These are phyloP conservation scores for Acanthamoeba lenticulata DNA, from an alignment of 208 protist genomes.

Conservation along the genomic window DNA sequence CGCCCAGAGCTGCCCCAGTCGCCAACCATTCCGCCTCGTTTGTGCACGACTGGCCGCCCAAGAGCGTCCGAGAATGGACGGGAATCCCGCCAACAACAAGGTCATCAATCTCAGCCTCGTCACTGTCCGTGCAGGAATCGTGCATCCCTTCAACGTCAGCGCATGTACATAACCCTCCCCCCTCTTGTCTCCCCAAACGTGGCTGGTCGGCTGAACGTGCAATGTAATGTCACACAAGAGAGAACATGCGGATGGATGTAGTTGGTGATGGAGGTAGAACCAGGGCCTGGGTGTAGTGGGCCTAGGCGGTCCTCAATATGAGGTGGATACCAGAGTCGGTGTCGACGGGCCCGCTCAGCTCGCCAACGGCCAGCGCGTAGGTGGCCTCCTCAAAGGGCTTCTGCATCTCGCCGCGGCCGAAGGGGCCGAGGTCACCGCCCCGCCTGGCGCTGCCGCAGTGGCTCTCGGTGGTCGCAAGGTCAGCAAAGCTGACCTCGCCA, in stretches of 20 bases:
- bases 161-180: too few relatives aligned
- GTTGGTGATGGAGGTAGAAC: too few relatives aligned
- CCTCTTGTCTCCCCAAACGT: too few relatives aligned
- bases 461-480: conserved; percentile 70
- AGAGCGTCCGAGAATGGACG: neutral
- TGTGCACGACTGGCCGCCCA: neutral
- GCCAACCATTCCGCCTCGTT: neutral
- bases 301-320: conserved; percentile 1
- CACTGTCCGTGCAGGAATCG: neutral
- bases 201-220: too few relatives aligned
- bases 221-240: too few relatives aligned
- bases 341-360: conserved; percentile 37
- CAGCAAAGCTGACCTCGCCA: conserved; percentile 70
- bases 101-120: neutral
- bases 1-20: too few relatives aligned
- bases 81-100: neutral
- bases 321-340: conserved; percentile 23
- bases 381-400: conserved; percentile 80
- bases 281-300: too few relatives aligned
- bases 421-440: conserved; percentile 79
- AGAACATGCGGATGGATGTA: too few relatives aligned
- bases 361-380: conserved; percentile 73
- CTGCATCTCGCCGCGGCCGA: conserved; percentile 83
- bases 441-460: conserved; percentile 77
- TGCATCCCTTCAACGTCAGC: neutral